phyloP scores from a whole-genome alignment of 208 protist species.

The Plasmodiophora brassicae region DNA sequence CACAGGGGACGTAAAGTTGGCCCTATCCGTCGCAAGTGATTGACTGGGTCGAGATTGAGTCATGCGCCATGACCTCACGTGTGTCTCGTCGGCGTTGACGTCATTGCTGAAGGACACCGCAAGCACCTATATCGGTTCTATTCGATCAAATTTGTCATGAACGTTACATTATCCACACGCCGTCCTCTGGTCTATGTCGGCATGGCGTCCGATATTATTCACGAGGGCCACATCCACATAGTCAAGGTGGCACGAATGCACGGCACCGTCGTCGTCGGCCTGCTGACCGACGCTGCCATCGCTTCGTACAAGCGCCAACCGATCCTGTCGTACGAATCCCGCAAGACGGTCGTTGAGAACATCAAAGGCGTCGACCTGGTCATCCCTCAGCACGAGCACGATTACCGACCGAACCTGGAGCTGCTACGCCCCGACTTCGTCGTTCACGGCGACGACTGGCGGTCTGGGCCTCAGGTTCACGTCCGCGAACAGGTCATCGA shows the following conservation, averaged over 20 bases:
- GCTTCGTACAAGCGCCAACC: conserved; percentile 6
- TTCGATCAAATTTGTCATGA: no score
- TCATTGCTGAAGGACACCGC: not conserved
- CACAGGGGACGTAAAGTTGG: no score
- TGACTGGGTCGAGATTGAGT: no score
- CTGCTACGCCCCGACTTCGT: not conserved
- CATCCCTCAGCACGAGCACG: not conserved
- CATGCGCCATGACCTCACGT: no score
- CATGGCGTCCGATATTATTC: conserved; percentile 1
- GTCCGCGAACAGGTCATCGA: conserved; percentile 15
- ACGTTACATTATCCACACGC: no score
- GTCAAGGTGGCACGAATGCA: not conserved
- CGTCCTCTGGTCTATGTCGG: conserved; percentile 32
- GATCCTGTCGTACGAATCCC: conserved; percentile 2
- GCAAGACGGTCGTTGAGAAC: conserved; percentile 14
- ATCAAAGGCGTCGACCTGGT: not conserved
- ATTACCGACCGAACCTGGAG: conserved; percentile 28
- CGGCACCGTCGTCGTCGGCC: conserved; percentile 6
- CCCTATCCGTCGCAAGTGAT: no score
- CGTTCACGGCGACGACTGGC: conserved; percentile 7
- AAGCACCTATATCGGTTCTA: not conserved
- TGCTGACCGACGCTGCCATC: conserved; percentile 12
- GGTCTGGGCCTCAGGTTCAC: not conserved
- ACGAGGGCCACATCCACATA: conserved; percentile 14
- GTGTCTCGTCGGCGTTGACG: not conserved